Conservation (phyloP, 2,329 filamentous ascomycete genomes). For the Pseudogymnoascus sp. region DNA sequence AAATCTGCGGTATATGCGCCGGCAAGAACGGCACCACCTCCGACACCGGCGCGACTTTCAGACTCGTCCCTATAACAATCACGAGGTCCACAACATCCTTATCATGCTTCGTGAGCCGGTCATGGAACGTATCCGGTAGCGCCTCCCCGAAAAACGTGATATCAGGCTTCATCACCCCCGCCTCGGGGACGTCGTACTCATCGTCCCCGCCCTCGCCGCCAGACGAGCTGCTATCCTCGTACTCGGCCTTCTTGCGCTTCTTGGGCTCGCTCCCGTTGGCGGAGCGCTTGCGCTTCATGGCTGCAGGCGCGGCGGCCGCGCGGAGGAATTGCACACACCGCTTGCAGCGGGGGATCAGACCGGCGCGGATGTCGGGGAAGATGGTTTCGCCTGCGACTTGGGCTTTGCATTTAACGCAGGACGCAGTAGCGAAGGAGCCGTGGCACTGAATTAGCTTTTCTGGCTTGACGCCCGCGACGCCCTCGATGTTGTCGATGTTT, state of each 20-base stretch:
- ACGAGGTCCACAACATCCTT: conserved; percentile 76
- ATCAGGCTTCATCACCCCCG: conserved; percentile 90
- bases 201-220: conserved; percentile 41
- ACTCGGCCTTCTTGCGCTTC: conserved; percentile 20
- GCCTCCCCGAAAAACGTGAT: conserved; percentile 97
- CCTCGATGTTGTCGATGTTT: conserved; percentile 96
- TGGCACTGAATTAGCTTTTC: conserved; percentile 93
- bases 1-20: conserved; percentile 77
- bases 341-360: conserved; percentile 70
- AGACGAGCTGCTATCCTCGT: conserved; percentile 20
- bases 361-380: conserved; percentile 69
- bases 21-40: conserved; percentile 81
- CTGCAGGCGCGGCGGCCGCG: conserved; percentile 42
- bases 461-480: conserved; percentile 70
- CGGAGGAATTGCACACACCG: conserved; percentile 55
- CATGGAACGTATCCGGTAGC: conserved; percentile 75
- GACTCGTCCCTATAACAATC: conserved; percentile 89
- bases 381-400: conserved; percentile 69
- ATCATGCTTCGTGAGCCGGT: conserved; percentile 74
- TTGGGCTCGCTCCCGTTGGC: conserved; percentile 41
- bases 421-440: conserved; percentile 88
- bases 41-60: conserved; percentile 92
- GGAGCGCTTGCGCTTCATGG: conserved; percentile 49
- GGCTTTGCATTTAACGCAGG: conserved; percentile 74
- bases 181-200: conserved; percentile 57